These are phyloP conservation scores for Knoxia roxburghii DNA, from an alignment of 257 asterid genomes.

Conservation along the genomic window DNA sequence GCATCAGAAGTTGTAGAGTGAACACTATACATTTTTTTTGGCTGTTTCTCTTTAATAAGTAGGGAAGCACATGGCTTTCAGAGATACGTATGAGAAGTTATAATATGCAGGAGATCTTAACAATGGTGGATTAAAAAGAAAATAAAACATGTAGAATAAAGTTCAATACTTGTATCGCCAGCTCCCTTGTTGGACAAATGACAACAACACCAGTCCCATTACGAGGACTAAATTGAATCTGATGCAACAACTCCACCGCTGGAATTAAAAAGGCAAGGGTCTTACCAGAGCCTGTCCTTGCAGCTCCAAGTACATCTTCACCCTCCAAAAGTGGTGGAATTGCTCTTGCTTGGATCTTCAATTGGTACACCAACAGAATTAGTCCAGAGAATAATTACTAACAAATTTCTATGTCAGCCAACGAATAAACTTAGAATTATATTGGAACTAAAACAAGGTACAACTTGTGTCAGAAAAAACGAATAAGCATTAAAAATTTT, in stretches of 20 bases:
- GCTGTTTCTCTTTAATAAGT: background rate
- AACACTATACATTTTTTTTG: background rate
- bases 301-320: conserved; percentile 94
- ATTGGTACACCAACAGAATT: background rate
- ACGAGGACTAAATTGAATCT: conserved; percentile 51
- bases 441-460: background rate
- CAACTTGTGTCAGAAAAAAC: background rate
- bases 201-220: conserved; percentile 88
- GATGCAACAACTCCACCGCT: conserved; percentile 70
- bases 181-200: conserved; percentile 96
- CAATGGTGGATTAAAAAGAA: too few relatives aligned
- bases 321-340: conserved; percentile 85
- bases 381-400: background rate
- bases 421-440: background rate
- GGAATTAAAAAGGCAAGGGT: conserved; percentile 91
- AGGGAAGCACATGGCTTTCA: background rate
- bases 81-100: background rate
- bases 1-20: background rate
- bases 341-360: conserved; percentile 89
- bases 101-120: background rate
- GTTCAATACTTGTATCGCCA: conserved; percentile 72
- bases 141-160: background rate
- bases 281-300: conserved; percentile 97
- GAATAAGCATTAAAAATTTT: background rate
- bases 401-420: background rate